Base-by-base conservation (phyloP, 2,329 filamentous ascomycete genomes). In the Hysterium pulicare region DNA sequence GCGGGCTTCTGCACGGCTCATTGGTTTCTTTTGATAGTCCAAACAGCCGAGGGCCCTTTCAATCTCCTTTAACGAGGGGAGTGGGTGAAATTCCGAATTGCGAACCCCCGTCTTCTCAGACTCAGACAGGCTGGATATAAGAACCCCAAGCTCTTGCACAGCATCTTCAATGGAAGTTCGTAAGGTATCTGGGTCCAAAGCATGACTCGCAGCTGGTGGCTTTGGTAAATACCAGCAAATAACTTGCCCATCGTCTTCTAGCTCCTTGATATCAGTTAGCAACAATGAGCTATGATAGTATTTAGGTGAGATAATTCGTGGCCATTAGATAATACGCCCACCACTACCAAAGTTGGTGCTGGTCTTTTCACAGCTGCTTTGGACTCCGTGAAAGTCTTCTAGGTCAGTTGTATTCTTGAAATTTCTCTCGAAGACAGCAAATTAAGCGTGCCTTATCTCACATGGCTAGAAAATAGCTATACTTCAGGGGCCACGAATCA, bases 81-180 rank as follows among this genome's bases (percentile, higher is more conserved):
- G 48, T 30, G 67, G 58, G 9, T 59, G 51, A 48, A 54, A 51
- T 13, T 65, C 49, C 26, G 51, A 44, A 35, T 64, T 53, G 53
- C 55, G 65, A 11, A 56, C 53, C n/a, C 46, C 51, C 16, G 42
- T 44, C 20, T 63, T 62, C 41, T 64, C 59, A 2, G 38, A 42
- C 33, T 61, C 61, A 1, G 62, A 54, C 15, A 57, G 52, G 41
- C 69, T 66, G 17, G 71, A 64, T 36, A 81, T 75, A 40, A 81
- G 67, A 11, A 69, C 67, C n/a, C 70, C 63, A 21, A 86, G 62
- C 59, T 86, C 82, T 44, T 74, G 65, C 32, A 75, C 68, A n/a
- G 78, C 69, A 58, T 85, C 79, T 44, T 85, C 80, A 28, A 85
- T 69, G 26, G 48, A 44, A 21, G 51, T 60, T 6, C 62, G 55